These are phyloP conservation scores for Nemophila menziesii DNA, from an alignment of 257 asterid genomes.

Conservation along the genomic window DNA sequence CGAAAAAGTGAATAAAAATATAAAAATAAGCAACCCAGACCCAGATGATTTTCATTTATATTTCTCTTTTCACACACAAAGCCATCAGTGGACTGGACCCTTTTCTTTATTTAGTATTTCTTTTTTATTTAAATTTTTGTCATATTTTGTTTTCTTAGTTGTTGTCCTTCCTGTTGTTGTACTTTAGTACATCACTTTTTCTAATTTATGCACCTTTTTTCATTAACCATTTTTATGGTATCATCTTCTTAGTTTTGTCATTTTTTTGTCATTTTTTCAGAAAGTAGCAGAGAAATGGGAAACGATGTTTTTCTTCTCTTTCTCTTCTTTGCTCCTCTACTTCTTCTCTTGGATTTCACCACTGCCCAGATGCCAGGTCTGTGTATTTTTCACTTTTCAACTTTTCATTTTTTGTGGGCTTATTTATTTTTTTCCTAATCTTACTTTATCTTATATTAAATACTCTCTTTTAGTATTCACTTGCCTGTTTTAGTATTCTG, in stretches of 20 bases:
- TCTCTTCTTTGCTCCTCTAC: constrained; percentile 18
- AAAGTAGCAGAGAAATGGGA: constrained; percentile 37
- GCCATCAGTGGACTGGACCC: not conserved
- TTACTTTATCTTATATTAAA: no score
- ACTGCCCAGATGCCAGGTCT: constrained; percentile 86
- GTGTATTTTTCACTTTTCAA: not conserved
- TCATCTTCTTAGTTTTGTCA: constrained; percentile 16
- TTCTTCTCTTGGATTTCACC: constrained; percentile 40
- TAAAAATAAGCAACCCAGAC: not conserved
- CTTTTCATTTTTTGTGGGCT: not conserved
- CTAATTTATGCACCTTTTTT: constrained; percentile 8
- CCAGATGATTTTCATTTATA: not conserved
- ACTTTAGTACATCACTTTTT: not conserved
- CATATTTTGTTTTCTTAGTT: not conserved
- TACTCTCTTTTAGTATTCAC: no score
- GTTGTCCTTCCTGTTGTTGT: not conserved
- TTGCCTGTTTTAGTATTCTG: not conserved
- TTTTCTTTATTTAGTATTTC: no score
- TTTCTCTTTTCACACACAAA: no score
- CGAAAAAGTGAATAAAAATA: not conserved
- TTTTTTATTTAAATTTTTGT: no score
- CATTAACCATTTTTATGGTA: constrained; percentile 21
- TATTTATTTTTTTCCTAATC: not conserved
- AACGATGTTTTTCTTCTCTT: constrained; percentile 14
- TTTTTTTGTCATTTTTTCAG: constrained; percentile 10